Conservation (phyloP, 2,329 filamentous ascomycete species). For the Microcyclosporella mali region DNA sequence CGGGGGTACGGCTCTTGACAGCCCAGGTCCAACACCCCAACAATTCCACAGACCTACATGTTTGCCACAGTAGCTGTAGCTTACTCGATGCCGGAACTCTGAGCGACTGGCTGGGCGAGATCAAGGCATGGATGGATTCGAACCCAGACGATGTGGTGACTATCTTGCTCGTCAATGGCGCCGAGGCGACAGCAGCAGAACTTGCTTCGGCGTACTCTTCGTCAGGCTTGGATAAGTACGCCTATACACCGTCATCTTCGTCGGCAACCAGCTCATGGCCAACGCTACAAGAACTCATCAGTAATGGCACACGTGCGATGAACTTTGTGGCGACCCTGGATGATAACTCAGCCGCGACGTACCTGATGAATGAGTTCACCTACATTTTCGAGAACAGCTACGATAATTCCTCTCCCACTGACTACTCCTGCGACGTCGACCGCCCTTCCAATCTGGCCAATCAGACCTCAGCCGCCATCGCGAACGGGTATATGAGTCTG, state of each 20-base stretch:
- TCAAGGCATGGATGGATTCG: conserved; percentile 56
- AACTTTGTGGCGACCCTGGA: conserved; percentile 68
- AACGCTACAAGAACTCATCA: conserved; percentile 70
- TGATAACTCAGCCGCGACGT: conserved; percentile 68
- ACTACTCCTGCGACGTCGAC: conserved; percentile 16
- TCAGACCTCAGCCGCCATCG: conserved; percentile 11
- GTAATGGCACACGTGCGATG: conserved; percentile 51
- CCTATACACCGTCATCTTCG: conserved; percentile 33
- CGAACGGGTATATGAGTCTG: conserved; percentile 36
- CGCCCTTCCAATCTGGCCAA: conserved; percentile 15
- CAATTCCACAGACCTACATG: conserved; percentile 43
- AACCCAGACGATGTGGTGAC: conserved; percentile 81
- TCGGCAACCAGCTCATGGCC: conserved; percentile 63
- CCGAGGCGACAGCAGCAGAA: conserved; percentile 45
- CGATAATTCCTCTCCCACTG: conserved; percentile 30
- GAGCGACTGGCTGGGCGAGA: conserved; percentile 47
- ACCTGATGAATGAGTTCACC: conserved; percentile 53
- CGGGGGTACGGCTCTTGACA: conserved; percentile 59
- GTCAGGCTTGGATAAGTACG: conserved; percentile 44
- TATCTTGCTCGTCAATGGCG: conserved; percentile 72
- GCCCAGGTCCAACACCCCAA: conserved; percentile 54
- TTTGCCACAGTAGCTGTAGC: conserved; percentile 60
- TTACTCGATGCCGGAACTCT: conserved; percentile 50
- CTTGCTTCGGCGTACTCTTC: conserved; percentile 44
- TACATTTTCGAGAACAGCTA: conserved; percentile 45